Evolutionary conservation across 1,139 yeast species (phyloP).

Genomic region (Hanseniaspora gamundiae): DNA sequence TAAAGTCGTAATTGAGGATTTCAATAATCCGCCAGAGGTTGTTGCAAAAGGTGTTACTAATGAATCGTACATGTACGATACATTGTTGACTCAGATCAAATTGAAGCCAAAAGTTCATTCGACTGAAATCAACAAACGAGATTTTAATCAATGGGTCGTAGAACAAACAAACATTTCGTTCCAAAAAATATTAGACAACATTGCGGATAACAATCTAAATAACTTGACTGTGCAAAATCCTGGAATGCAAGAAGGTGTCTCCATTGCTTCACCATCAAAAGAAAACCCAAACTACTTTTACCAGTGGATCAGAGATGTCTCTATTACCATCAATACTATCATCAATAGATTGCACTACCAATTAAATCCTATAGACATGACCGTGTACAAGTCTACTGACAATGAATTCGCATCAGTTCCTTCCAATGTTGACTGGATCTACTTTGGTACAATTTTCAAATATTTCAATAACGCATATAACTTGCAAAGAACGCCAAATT

Average conservation of each 20-base stretch:
- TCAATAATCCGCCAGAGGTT: neutral
- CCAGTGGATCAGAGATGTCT: slow-evolving; percentile 89
- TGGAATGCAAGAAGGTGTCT: slow-evolving; percentile 52
- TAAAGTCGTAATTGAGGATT: neutral
- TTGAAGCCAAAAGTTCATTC: slow-evolving; percentile 4
- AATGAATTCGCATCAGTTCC: too few relatives aligned
- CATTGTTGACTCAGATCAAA: slow-evolving; percentile 2
- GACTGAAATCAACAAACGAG: slow-evolving; percentile 16
- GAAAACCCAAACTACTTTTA: slow-evolving; percentile 63
- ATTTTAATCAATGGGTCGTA: slow-evolving; percentile 46
- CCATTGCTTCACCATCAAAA: slow-evolving; percentile 75
- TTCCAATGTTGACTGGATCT: slow-evolving; percentile 1
- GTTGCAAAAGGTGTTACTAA: neutral
- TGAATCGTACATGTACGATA: neutral
- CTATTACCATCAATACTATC: slow-evolving; percentile 63
- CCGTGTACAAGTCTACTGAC: slow-evolving; percentile 4
- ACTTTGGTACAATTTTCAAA: slow-evolving; percentile 21
- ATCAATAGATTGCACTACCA: slow-evolving; percentile 18
- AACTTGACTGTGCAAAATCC: slow-evolving; percentile 11
- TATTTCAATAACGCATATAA: slow-evolving; percentile 47
- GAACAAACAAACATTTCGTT: slow-evolving; percentile 41
- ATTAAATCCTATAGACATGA: slow-evolving; percentile 2
- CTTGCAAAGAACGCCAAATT: slow-evolving; percentile 56
- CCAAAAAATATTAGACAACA: slow-evolving; percentile 44
- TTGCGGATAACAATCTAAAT: slow-evolving; percentile 39